Evolutionary conservation across 192 early-diverging fungal species (phyloP).

Genomic region (Backusella liffmaniae): DNA sequence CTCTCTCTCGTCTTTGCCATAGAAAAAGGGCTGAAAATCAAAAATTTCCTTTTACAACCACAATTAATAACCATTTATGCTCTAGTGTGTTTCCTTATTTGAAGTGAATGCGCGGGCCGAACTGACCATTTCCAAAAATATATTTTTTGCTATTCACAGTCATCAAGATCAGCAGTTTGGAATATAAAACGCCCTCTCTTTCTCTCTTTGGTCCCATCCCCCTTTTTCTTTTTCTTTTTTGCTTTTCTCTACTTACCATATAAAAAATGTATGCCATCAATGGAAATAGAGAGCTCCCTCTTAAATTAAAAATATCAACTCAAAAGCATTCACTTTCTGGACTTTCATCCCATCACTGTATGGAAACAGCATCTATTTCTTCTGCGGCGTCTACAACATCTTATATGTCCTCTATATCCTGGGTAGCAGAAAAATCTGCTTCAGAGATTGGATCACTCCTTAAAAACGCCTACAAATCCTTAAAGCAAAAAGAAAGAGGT

Average conservation of each 20-base stretch:
- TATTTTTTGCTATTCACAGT: no score
- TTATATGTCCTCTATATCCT: slow-evolving; percentile 28
- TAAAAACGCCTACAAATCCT: slow-evolving; percentile 29
- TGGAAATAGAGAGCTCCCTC: slow-evolving; percentile 3
- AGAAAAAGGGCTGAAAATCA: no score
- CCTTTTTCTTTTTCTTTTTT: background rate
- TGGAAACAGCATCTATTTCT: slow-evolving; percentile 15
- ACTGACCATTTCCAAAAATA: no score
- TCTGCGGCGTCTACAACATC: slow-evolving; percentile 23
- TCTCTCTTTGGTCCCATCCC: background rate
- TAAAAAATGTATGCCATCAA: background rate
- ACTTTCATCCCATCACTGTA: background rate
- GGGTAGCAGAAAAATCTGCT: slow-evolving; percentile 28
- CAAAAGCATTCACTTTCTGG: background rate
- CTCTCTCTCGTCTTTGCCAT: no score
- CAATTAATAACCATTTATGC: no score
- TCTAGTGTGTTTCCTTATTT: no score
- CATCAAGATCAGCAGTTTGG: no score
- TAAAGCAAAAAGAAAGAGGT: slow-evolving; percentile 38
- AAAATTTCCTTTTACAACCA: no score
- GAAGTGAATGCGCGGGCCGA: no score
- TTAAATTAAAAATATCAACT: background rate
- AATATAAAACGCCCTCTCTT: background rate
- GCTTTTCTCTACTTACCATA: background rate
- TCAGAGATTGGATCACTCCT: slow-evolving; percentile 25